A percentile compares a stretch with the other conserved stretches of the same genome.
These are phyloP conservation scores for Lyophyllum shimeji DNA, from an alignment of 768 basidiomycete genomes.

Conservation along the genomic window DNA sequence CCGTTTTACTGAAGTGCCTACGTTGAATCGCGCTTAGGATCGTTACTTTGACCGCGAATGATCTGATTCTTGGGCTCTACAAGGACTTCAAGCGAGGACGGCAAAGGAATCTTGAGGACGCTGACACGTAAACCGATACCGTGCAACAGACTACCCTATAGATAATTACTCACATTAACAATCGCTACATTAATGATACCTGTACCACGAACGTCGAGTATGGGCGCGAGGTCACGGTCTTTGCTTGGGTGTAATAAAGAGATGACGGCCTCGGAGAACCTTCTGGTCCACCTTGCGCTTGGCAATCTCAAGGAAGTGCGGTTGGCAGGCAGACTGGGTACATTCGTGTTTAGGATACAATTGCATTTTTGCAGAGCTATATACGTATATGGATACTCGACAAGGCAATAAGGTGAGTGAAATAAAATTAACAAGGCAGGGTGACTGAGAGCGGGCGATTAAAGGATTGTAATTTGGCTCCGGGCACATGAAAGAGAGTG, in stretches of 20 bases:
- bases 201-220: neutral
- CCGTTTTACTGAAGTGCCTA: neutral
- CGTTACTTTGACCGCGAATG: conserved; percentile 88
- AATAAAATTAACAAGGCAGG: neutral
- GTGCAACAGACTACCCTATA: neutral
- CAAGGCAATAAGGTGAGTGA: neutral
- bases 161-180: neutral
- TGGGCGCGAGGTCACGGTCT: neutral
- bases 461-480: neutral
- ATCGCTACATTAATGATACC: neutral
- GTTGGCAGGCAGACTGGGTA: neutral
- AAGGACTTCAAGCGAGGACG: conserved; percentile 39
- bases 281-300: no score
- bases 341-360: neutral
- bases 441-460: neutral
- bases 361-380: neutral
- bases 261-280: no score
- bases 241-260: neutral
- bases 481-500: neutral
- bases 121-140: neutral
- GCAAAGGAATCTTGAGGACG: conserved; percentile 25
- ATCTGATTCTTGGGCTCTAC: conserved; percentile 71
- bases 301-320: no score
- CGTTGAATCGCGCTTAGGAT: conserved; percentile 50
- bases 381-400: neutral